A percentile compares a stretch with the other conserved stretches of the same genome.
Evolutionary conservation across 2,329 filamentous ascomycete genomes (phyloP).

Genomic region (Chaetomium strumarium): DNA sequence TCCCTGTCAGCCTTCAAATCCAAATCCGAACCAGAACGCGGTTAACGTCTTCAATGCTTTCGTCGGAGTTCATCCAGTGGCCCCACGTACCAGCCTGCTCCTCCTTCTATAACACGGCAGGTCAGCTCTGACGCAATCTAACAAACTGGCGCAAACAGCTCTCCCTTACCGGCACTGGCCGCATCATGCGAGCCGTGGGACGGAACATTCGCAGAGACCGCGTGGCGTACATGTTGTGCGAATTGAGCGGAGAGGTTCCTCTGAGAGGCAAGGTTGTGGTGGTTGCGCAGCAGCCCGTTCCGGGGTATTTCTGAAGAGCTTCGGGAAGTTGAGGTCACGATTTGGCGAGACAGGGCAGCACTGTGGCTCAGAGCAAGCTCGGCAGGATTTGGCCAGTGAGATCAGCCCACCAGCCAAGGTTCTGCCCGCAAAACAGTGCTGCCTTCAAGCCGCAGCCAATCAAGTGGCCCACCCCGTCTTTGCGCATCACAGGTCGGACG

Average conservation of each 20-base stretch:
- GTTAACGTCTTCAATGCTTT: neutral
- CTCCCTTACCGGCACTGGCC: slow-evolving; percentile 64
- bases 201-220: slow-evolving; percentile 61
- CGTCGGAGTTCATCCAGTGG: slow-evolving; percentile 19
- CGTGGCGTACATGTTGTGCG: slow-evolving; percentile 57
- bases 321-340: slow-evolving; percentile 19
- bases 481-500: slow-evolving; percentile 9
- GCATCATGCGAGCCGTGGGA: slow-evolving; percentile 60
- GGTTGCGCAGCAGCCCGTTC: slow-evolving; percentile 10
- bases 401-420: slow-evolving; percentile 19
- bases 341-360: slow-evolving; percentile 8
- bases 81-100: slow-evolving; percentile 58
- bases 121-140: slow-evolving; percentile 32
- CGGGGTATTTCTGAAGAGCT: slow-evolving; percentile 10
- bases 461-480: slow-evolving; percentile 18
- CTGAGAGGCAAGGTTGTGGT: slow-evolving; percentile 5
- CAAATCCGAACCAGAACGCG: neutral
- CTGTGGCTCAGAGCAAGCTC: slow-evolving; percentile 14
- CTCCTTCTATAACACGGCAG: slow-evolving; percentile 47
- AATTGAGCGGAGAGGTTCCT: slow-evolving; percentile 29
- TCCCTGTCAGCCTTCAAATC: slow-evolving; percentile 21
- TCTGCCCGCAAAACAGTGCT: slow-evolving; percentile 5
- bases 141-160: slow-evolving; percentile 17
- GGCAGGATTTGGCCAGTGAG: slow-evolving; percentile 14
- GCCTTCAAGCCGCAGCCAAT: slow-evolving; percentile 18